Percentiles rank a stretch among this genome's conserved stretches.
Evolutionary conservation across 345 rosid genomes (phyloP).

Genomic region (Barbarea vulgaris): DNA sequence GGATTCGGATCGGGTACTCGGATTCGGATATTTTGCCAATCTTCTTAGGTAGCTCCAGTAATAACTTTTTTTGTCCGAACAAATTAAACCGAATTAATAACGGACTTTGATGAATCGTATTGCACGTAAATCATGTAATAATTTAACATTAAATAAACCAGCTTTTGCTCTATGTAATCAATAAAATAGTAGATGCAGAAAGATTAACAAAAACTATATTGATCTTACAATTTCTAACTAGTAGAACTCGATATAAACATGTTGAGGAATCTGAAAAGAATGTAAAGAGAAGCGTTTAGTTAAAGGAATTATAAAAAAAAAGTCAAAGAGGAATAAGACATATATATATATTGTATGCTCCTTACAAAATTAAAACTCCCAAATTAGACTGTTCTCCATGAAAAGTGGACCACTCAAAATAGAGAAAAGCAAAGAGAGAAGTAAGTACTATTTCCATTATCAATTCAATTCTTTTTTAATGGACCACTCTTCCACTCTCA

Average conservation of each 20-base stretch:
- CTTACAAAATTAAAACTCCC: slow-evolving; percentile 1
- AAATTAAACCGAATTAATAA: slow-evolving; percentile 9
- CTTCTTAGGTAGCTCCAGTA: slow-evolving; percentile 7
- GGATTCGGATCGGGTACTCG: no score
- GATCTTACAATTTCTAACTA: neutral
- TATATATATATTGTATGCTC: slow-evolving; percentile 10
- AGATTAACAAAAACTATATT: neutral
- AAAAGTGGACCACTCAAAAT: slow-evolving; percentile 33
- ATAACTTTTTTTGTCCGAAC: neutral
- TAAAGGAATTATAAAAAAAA: slow-evolving; percentile 1
- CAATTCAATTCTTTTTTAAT: slow-evolving; percentile 12
- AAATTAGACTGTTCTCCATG: slow-evolving; percentile 27
- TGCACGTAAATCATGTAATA: slow-evolving; percentile 1
- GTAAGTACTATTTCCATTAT: neutral
- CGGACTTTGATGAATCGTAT: neutral
- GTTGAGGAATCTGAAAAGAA: slow-evolving; percentile 18
- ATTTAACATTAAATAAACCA: neutral
- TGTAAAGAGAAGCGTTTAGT: neutral
- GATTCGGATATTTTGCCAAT: no score
- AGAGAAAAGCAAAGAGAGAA: slow-evolving; percentile 26
- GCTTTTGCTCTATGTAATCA: neutral
- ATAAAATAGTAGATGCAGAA: neutral
- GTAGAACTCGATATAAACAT: neutral
- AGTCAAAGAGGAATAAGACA: slow-evolving; percentile 34
- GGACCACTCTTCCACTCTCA: slow-evolving; percentile 44